These are phyloP conservation scores for Imleria badia DNA, from an alignment of 768 basidiomycete species.

Conservation along the genomic window DNA sequence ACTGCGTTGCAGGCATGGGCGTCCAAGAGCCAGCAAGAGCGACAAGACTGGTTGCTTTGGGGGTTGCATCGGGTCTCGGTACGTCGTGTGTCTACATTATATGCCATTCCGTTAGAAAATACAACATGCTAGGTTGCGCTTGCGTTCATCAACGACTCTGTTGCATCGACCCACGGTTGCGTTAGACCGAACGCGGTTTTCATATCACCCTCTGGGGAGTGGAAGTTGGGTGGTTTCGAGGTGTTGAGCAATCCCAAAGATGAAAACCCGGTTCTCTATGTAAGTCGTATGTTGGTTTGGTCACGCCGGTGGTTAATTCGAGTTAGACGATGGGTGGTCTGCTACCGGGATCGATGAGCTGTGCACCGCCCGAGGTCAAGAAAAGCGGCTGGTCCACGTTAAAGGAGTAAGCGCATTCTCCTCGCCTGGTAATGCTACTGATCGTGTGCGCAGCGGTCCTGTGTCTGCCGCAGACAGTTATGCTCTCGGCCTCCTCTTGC, in stretches of 20 bases:
- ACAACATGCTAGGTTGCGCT: conserved; percentile 66
- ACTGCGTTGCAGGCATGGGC: conserved; percentile 61
- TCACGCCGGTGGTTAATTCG: conserved; percentile 13
- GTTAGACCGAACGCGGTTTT: conserved; percentile 76
- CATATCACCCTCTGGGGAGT: conserved; percentile 91
- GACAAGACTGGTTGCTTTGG: conserved; percentile 92
- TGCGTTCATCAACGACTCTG: conserved; percentile 85
- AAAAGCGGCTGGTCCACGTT: conserved; percentile 80
- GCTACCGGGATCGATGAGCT: conserved; percentile 58
- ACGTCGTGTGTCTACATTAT: conserved; percentile 13
- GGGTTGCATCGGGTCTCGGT: conserved; percentile 90
- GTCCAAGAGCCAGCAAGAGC: conserved; percentile 58
- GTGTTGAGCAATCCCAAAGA: conserved; percentile 83
- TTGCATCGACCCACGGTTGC: conserved; percentile 81
- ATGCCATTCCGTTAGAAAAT: not conserved
- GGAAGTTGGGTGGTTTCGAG: conserved; percentile 96
- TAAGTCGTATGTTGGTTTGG: conserved; percentile 38
- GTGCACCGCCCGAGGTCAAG: conserved; percentile 83
- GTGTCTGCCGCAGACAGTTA: conserved; percentile 81
- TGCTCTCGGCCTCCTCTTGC: conserved; percentile 82
- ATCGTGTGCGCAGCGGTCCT: conserved; percentile 36
- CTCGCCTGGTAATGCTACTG: not conserved
- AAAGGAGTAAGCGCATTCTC: conserved; percentile 63
- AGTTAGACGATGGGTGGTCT: conserved; percentile 64
- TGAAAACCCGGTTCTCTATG: conserved; percentile 75